phyloP scores from a whole-genome alignment of 345 rosid species.

The Luvunga scandens region DNA sequence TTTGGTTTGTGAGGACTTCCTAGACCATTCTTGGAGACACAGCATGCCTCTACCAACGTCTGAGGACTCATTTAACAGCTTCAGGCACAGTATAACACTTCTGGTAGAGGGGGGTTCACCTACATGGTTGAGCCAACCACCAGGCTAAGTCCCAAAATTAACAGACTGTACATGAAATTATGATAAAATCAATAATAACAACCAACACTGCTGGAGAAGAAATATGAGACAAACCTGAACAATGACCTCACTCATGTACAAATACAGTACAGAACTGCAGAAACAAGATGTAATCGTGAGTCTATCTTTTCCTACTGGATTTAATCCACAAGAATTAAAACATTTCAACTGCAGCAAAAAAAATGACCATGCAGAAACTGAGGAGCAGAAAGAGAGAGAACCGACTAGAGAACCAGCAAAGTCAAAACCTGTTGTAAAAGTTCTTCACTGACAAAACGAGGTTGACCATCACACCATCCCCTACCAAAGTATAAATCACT shows the following conservation, averaged over 20 bases:
- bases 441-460: slow-evolving; percentile 71
- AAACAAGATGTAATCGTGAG: slow-evolving; percentile 29
- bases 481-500: slow-evolving; percentile 72
- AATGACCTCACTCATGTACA: slow-evolving; percentile 79
- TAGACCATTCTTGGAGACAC: background rate
- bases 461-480: slow-evolving; percentile 79
- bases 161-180: background rate
- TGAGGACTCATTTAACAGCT: background rate
- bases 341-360: background rate
- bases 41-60: background rate
- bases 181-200: background rate
- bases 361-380: background rate
- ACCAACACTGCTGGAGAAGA: slow-evolving; percentile 8
- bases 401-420: background rate
- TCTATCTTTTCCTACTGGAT: background rate
- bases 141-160: background rate
- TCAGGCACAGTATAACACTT: background rate
- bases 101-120: background rate
- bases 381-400: slow-evolving; percentile 1
- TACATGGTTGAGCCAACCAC: slow-evolving; percentile 2
- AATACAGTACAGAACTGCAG: slow-evolving; percentile 69
- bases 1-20: background rate
- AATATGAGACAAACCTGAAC: slow-evolving; percentile 66
- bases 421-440: slow-evolving; percentile 61
- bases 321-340: background rate